A percentile compares a stretch with the other conserved stretches of the same genome.
phyloP scores from a whole-genome alignment of 2,329 filamentous ascomycete genomes.

The Talaromyces sp. region DNA sequence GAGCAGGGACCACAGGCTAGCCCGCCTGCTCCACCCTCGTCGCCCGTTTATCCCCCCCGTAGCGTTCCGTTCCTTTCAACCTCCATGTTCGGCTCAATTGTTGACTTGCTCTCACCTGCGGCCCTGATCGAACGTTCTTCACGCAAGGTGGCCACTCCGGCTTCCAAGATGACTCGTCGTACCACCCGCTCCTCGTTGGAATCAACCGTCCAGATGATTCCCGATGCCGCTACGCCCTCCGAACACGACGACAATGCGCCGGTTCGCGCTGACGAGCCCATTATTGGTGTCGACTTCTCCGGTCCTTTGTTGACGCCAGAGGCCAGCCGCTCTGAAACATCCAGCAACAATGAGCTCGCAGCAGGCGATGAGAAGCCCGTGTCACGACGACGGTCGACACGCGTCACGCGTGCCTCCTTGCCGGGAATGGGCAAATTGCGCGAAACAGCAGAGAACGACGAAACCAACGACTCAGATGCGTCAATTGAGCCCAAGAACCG shows the following conservation, averaged over 20 bases:
- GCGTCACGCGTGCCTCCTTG: slow-evolving; percentile 35
- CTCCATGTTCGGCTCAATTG: slow-evolving; percentile 13
- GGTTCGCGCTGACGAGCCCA: background rate
- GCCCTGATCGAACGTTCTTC: slow-evolving; percentile 9
- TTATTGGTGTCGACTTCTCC: slow-evolving; percentile 28
- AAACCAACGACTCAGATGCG: slow-evolving; percentile 10
- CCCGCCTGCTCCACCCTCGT: slow-evolving; percentile 4
- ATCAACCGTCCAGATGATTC: slow-evolving; percentile 19
- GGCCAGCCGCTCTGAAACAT: slow-evolving; percentile 39
- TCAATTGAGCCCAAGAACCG: slow-evolving; percentile 21
- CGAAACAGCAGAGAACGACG: slow-evolving; percentile 18
- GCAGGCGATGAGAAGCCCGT: slow-evolving; percentile 27
- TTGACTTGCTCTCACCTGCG: slow-evolving; percentile 12
- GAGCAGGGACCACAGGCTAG: slow-evolving; percentile 1
- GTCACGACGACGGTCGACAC: slow-evolving; percentile 30
- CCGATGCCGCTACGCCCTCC: slow-evolving; percentile 17
- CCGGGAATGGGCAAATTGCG: slow-evolving; percentile 24
- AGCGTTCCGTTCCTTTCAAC: background rate
- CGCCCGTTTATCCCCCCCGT: slow-evolving; percentile 1
- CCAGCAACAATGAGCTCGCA: slow-evolving; percentile 34
- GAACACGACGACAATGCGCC: slow-evolving; percentile 1
- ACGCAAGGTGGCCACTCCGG: slow-evolving; percentile 7
- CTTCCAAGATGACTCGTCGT: slow-evolving; percentile 23
- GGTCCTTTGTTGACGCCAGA: slow-evolving; percentile 39
- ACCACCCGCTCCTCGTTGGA: slow-evolving; percentile 22